Base-by-base conservation (phyloP, 1,284 basidiomycete genomes). In the Mycena sp. region DNA sequence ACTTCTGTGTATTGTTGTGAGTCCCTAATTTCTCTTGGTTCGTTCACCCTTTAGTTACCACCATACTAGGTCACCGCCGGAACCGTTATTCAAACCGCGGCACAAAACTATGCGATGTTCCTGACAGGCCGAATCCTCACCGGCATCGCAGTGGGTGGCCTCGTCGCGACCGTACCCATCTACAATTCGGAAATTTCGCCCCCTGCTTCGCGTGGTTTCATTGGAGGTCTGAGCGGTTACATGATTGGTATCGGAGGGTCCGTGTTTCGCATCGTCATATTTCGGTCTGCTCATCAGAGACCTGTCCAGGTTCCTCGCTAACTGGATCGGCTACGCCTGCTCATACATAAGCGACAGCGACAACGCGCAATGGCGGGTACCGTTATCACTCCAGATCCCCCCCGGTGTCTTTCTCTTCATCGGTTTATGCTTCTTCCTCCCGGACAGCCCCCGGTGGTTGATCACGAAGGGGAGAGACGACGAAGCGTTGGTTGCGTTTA, bases 101-200 rank as follows among this genome's bases (percentile, higher is more conserved):
- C 68, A 7, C 65, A 67, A 30, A 69, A 69, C 41, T 69, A 61
- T 35, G 65, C 45, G 26, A 69, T 69, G 67, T 69, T 69, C 50
- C 41, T 69, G 23, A 59, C 58, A 6, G 67, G 67, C 11, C 62
- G 67, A 7, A 61, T 67, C 37, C 28, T 69, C 19, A 69, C 68
- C 10, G 68, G 68, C 23, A 55, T 67, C 29, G 68, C 68, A n/a
- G 68, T 69, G 56, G 67, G 67, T 21, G 68, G 63, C 12, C 41
- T 69, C 3, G 58, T 69, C 38, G 58, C 56, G 11, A 69, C 68
- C 17, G 68, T 69, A 6, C 68, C 68, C 19, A 69, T 69, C 16
- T 69, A 67, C 66, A 64, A 67, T 37, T 69, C 68, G 5, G 68
- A 69, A 40, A 69, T 69, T 10, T 56, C 62, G 66, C 65, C 68